Percentiles rank a stretch among this genome's conserved stretches.
These are phyloP conservation scores for Isabelozyma pseudorhagii DNA, from an alignment of 805 yeast species.

Conservation along the genomic window DNA sequence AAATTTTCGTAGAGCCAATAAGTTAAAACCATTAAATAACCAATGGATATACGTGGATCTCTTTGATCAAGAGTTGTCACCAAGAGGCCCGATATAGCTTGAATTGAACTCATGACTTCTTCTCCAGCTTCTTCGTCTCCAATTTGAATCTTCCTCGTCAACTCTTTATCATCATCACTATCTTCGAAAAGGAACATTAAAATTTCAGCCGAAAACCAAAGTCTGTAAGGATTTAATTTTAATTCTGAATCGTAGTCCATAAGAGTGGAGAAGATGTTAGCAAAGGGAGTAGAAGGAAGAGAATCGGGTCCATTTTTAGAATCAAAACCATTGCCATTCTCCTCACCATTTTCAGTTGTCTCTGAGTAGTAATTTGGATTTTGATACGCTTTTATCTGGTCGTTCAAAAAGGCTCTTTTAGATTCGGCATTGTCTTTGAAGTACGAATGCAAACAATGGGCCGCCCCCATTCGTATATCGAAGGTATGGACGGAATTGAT, in stretches of 20 bases:
- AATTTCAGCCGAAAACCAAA: constrained; percentile 78
- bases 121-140: constrained; percentile 66
- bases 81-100: constrained; percentile 73
- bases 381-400: constrained; percentile 52
- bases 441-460: constrained; percentile 62
- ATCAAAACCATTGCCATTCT: neutral
- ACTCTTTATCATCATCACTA: constrained; percentile 44
- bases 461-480: constrained; percentile 74
- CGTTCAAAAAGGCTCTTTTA: constrained; percentile 58
- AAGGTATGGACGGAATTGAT: constrained; percentile 83
- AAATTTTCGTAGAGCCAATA: constrained; percentile 78
- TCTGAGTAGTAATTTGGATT: constrained; percentile 21
- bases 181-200: constrained; percentile 62
- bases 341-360: constrained; percentile 5
- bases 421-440: constrained; percentile 62
- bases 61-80: constrained; percentile 55
- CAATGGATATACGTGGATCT: constrained; percentile 76
- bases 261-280: constrained; percentile 66
- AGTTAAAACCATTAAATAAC: constrained; percentile 71
- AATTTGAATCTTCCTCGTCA: constrained; percentile 45
- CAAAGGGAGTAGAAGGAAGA: constrained; percentile 29
- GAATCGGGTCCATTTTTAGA: neutral
- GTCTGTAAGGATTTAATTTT: constrained; percentile 78
- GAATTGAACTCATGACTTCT: constrained; percentile 66
- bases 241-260: constrained; percentile 66